Base-by-base conservation (phyloP, 169 alveolate genomes). In the Cryptosporidium bovis region DNA sequence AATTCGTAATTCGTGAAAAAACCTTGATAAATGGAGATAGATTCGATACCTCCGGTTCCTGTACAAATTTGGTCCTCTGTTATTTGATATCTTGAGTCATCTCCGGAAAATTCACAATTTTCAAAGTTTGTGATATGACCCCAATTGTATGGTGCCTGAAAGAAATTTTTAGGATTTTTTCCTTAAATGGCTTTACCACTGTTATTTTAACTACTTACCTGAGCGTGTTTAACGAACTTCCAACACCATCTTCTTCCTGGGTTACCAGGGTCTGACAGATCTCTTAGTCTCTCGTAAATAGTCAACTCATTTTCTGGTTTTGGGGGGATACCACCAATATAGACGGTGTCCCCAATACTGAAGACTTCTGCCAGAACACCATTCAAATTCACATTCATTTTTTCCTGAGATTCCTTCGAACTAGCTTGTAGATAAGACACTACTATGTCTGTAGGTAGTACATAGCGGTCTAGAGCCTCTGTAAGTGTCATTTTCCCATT, bases 211-310 rank as follows among this genome's bases (percentile, higher is more conserved):
- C 6, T 33, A 77, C 87, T 77, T 77, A 77, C 87, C 64, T 77
- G 87, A 62, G 71, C 56, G 56, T 77, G 87, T 16, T 77, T 77
- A 33, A 77, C 87, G 12, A 77, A 77, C 64, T 77, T 77, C 87
- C 87, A 77, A 24, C 87, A 77, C 87, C 87, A 77, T 60, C 87
- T 77, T 77, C 87, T 58, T 13, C 87, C 87, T 4, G 87, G 87
- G 24, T 77, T 77, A 16, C 87, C 87, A 20, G 87, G 87, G 36
- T 77, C 87, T 13, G 87, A 77, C 3, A 77, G 64, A 46, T 77
- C 87, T 46, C 87, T 77, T 77, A 77, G 40, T n/a, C 87, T 77
- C 56, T 77, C 87, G 64, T 77, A 77, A 24, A 77, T 77, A 10
- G 87, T 77, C 24, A 77, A 50, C 40, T 77, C 71, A 48, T 77